phyloP scores from a whole-genome alignment of 306 rosid genomes.

The Cicer bijugum region DNA sequence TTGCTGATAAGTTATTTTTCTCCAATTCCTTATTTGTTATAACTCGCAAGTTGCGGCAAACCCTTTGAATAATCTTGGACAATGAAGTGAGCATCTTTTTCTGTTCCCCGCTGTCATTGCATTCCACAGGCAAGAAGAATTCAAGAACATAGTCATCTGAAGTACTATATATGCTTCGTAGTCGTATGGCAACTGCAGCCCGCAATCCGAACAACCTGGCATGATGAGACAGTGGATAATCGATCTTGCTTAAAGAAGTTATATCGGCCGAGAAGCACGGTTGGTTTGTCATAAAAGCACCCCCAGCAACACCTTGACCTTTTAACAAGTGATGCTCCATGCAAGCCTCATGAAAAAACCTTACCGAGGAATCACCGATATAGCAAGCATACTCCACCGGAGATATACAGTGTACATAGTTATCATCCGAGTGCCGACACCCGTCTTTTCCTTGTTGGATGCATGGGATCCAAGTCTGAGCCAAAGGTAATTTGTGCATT shows the following conservation, averaged over 20 bases:
- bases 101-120: slow-evolving; percentile 76
- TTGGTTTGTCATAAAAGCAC: slow-evolving; percentile 81
- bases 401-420: slow-evolving; percentile 71
- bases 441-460: slow-evolving; percentile 81
- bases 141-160: slow-evolving; percentile 83
- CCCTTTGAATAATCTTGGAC: slow-evolving; percentile 70
- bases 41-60: slow-evolving; percentile 72
- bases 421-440: slow-evolving; percentile 78
- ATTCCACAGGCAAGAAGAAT: slow-evolving; percentile 86
- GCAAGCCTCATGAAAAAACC: slow-evolving; percentile 87
- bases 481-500: slow-evolving; percentile 82
- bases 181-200: slow-evolving; percentile 89
- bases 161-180: slow-evolving; percentile 68
- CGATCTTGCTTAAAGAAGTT: slow-evolving; percentile 67
- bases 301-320: slow-evolving; percentile 91
- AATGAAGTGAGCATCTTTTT: slow-evolving; percentile 77
- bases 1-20: slow-evolving; percentile 47
- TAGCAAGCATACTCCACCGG: slow-evolving; percentile 91
- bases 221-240: slow-evolving; percentile 90
- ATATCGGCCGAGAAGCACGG: slow-evolving; percentile 81
- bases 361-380: slow-evolving; percentile 61
- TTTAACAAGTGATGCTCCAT: slow-evolving; percentile 93
- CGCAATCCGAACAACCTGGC: slow-evolving; percentile 74
- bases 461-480: slow-evolving; percentile 92
- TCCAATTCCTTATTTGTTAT: slow-evolving; percentile 71